These are phyloP conservation scores for Sedum album DNA, from an alignment of 164 flowering plant species.

Conservation along the genomic window DNA sequence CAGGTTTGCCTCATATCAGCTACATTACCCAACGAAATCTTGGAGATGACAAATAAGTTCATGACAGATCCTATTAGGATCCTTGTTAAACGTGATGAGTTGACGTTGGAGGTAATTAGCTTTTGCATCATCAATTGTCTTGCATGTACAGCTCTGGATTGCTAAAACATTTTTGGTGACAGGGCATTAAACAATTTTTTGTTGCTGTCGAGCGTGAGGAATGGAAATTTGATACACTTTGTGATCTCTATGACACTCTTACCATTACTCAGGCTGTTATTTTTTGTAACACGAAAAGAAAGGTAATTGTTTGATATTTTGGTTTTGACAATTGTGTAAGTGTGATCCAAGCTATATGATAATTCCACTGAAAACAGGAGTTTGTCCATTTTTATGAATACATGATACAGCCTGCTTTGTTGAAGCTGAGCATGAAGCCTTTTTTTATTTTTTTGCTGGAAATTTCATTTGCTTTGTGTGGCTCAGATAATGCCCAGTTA, in stretches of 20 bases:
- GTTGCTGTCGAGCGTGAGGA: too few species aligned
- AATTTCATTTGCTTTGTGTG: too few species aligned
- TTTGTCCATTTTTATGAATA: neutral
- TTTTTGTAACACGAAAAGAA: conserved; percentile 50
- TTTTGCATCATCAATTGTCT: neutral
- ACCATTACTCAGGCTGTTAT: conserved; percentile 55
- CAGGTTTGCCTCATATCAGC: conserved; percentile 54
- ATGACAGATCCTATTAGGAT: conserved; percentile 53
- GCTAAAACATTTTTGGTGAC: neutral
- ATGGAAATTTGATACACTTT: conserved; percentile 50
- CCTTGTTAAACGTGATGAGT: conserved; percentile 48
- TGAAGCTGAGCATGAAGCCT: too few species aligned
- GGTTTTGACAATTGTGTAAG: too few species aligned
- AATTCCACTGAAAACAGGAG: too few species aligned
- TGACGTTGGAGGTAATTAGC: conserved; percentile 26
- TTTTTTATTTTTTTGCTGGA: too few species aligned
- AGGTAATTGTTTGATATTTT: conserved; percentile 9
- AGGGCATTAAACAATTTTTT: too few species aligned
- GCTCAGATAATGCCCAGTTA: too few species aligned
- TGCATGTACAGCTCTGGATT: neutral
- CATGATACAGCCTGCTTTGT: too few species aligned
- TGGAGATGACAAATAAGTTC: conserved; percentile 47
- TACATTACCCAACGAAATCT: conserved; percentile 49
- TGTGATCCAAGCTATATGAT: neutral
- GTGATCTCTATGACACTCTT: conserved; percentile 50